phyloP scores from a whole-genome alignment of 345 rosid species.

The Brassica napus region DNA sequence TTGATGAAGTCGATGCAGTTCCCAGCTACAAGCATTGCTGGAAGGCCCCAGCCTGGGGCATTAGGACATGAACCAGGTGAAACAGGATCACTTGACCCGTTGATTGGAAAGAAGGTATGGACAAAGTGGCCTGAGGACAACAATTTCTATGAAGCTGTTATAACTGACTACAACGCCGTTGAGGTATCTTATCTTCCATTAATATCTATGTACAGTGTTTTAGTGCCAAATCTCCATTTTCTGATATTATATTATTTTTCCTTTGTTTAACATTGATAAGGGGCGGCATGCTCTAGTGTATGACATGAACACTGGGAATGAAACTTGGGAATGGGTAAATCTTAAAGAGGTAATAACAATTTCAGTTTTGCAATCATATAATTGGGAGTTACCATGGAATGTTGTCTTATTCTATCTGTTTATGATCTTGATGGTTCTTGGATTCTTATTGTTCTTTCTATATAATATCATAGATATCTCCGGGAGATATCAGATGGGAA shows the following conservation, averaged over 20 bases:
- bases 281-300: conserved; percentile 93
- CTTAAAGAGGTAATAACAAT: conserved; percentile 79
- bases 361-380: conserved; percentile 5
- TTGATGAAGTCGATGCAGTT: conserved; percentile 67
- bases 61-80: conserved; percentile 68
- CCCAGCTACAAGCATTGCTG: conserved; percentile 62
- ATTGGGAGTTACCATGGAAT: background rate
- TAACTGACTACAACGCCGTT: conserved; percentile 65
- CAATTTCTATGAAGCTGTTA: conserved; percentile 86
- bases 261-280: conserved; percentile 46
- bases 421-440: background rate
- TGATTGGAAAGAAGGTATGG: conserved; percentile 90
- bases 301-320: conserved; percentile 68
- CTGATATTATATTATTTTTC: conserved; percentile 14
- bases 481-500: conserved; percentile 92
- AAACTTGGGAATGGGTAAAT: conserved; percentile 98
- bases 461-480: conserved; percentile 61
- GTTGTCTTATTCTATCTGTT: background rate
- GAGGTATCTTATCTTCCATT: conserved; percentile 66
- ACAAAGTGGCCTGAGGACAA: conserved; percentile 97
- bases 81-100: conserved; percentile 61
- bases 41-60: conserved; percentile 62
- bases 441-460: conserved; percentile 1
- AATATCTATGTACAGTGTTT: too few species aligned
- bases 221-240: conserved; percentile 11